phyloP scores from a whole-genome alignment of 345 rosid species.

The Brassica cretica region DNA sequence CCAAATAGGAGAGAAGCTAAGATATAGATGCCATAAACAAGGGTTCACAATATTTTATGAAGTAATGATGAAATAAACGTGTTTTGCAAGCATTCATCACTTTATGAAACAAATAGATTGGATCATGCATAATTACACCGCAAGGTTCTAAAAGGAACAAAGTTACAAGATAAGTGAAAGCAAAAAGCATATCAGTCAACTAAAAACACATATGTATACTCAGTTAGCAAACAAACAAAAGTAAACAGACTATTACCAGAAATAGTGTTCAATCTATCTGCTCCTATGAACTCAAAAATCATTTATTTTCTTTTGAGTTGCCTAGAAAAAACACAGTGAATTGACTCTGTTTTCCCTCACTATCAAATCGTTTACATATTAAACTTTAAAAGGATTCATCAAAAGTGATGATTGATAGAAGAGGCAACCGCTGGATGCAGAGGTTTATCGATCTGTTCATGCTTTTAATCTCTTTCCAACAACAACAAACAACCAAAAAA shows the following conservation, averaged over 20 bases:
- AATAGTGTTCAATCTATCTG: neutral
- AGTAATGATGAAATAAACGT: neutral
- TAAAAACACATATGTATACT: neutral
- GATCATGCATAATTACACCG: neutral
- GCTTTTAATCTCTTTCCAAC: conserved; percentile 38
- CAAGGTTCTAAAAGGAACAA: neutral
- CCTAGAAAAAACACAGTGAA: neutral
- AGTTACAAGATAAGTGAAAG: neutral
- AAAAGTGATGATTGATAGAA: neutral
- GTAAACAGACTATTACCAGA: neutral
- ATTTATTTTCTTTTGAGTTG: neutral
- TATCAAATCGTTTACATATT: neutral
- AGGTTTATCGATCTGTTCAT: conserved; percentile 99
- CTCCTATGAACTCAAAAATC: neutral
- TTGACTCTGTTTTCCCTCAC: neutral
- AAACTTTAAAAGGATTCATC: neutral
- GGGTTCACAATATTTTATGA: neutral
- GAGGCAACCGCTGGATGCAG: conserved; percentile 91
- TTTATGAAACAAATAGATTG: neutral
- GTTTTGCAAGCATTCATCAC: neutral
- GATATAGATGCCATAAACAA: neutral
- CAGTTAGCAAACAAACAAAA: neutral
- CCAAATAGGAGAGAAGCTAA: neutral
- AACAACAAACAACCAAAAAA: conserved; percentile 1
- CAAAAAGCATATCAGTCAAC: neutral